Evolutionary conservation across 371 early-diverging fungal species (phyloP), one percentile per base, ranked within the genome.

Genomic region (Amoeboaphelidium occidentale): DNA sequence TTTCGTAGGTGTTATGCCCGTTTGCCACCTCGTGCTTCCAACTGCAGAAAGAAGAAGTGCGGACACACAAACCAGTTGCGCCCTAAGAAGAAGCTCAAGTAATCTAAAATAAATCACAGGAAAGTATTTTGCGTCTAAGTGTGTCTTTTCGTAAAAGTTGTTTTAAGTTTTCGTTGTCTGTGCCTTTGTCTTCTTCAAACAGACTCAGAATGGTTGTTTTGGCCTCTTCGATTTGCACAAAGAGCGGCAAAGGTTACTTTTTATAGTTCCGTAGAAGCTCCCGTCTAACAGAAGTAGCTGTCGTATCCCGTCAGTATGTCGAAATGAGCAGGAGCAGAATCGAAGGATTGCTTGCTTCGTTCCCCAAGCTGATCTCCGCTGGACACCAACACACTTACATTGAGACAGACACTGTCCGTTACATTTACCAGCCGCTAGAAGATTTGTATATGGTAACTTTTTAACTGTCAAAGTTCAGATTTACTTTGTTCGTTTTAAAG

Each of bases 41-140:
- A 96, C 89, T 98, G 98, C 81, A 82, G 98, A 62, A 98, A 98
- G 92, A 88, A 84, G 80, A 90, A 92, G 82, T 97, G 98, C 69
- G 97, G 98, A 53, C 93, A 92, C 79, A 75, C 85, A 68, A 93
- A 85, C 81, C 96, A 97, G 75, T 82, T 97, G 64, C 91, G 97
- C 72, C 78, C 80, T 73, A 89, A 89, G 84, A 89, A 90, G 87
- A 87, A 87, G 79, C 57, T 73, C 55, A 74, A 61, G 39, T 32
- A 17, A 32, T 32, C 39, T 10, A 32, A 10, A n/a, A n/a, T n/a
- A n/a, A n/a, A n/a, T n/a, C n/a, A n/a, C n/a, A 10, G 39, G 17
- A 32, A 17, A 32, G 6, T 32, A 32, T 32, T 10, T 32, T 32
- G 6, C 17, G 17, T 32, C 6, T 32, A 32, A 10, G 17, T 32